phyloP scores from a whole-genome alignment of 202 grass and related monocot genomes.

The Setaria italica region DNA sequence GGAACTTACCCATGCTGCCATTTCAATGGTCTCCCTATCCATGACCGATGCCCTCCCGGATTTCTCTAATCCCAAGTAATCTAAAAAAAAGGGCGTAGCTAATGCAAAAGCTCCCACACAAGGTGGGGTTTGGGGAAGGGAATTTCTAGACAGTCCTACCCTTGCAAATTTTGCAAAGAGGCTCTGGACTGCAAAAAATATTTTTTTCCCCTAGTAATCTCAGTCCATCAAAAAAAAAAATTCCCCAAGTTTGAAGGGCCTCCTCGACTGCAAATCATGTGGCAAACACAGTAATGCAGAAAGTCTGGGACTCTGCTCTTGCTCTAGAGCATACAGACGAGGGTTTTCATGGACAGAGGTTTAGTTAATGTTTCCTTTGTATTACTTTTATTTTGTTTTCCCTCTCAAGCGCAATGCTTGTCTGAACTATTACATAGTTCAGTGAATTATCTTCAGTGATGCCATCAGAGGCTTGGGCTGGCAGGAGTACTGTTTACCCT shows the following conservation, averaged over 20 bases:
- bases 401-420: constrained; percentile 37
- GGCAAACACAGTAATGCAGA: constrained; percentile 75
- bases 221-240: constrained; percentile 25
- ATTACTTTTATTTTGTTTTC: neutral
- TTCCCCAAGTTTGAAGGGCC: too few relatives aligned
- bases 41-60: neutral
- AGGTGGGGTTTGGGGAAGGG: too few relatives aligned
- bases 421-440: constrained; percentile 30
- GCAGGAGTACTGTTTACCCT: constrained; percentile 58
- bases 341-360: constrained; percentile 71
- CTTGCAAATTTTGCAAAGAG: too few relatives aligned
- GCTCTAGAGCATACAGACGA: constrained; percentile 71
- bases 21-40: constrained; percentile 61
- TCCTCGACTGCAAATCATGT: constrained; percentile 66
- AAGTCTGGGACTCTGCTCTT: constrained; percentile 85
- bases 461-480: constrained; percentile 64
- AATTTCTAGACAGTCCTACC: too few relatives aligned
- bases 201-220: neutral
- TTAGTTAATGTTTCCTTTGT: constrained; percentile 38
- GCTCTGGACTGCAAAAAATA: too few relatives aligned
- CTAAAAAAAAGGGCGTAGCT: too few relatives aligned
- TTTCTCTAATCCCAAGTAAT: neutral
- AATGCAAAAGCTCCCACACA: too few relatives aligned
- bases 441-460: constrained; percentile 75
- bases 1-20: constrained; percentile 85